A percentile compares a stretch with the other conserved stretches of the same genome.
phyloP scores from a whole-genome alignment of 768 basidiomycete species.

The Phylloporus scabripes region DNA sequence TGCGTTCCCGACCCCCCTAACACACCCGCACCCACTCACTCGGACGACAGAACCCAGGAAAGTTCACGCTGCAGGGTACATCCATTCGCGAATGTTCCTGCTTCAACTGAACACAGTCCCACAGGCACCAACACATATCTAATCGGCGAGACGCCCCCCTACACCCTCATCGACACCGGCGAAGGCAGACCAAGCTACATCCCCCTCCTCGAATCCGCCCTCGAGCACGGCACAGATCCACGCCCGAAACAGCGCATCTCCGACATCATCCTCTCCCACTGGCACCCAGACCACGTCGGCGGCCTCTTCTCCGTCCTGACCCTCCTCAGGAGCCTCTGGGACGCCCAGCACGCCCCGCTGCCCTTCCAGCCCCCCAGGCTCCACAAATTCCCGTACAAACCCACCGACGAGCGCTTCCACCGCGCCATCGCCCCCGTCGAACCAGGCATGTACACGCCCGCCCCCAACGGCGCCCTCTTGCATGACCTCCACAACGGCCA shows the following conservation, averaged over 20 bases:
- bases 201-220: conserved; percentile 55
- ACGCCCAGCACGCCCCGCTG: conserved; percentile 36
- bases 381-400: conserved; percentile 61
- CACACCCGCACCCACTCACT: background rate
- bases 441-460: conserved; percentile 42
- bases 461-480: conserved; percentile 39
- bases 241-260: conserved; percentile 46
- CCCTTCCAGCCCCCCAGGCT: conserved; percentile 64
- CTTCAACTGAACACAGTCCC: background rate
- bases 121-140: conserved; percentile 89
- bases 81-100: background rate
- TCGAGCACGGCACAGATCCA: conserved; percentile 38
- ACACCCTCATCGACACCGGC: conserved; percentile 78
- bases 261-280: conserved; percentile 89
- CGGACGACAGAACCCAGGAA: conserved; percentile 67
- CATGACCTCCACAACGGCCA: conserved; percentile 60
- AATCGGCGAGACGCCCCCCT: conserved; percentile 63
- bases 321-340: conserved; percentile 63
- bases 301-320: conserved; percentile 68
- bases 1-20: conserved; percentile 21
- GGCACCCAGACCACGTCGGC: conserved; percentile 81
- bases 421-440: conserved; percentile 38
- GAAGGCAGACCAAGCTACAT: conserved; percentile 69
- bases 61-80: conserved; percentile 81
- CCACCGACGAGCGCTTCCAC: conserved; percentile 25